Base-by-base conservation (phyloP, 2,329 filamentous ascomycete species). In the Sordariomycetes sp. region DNA sequence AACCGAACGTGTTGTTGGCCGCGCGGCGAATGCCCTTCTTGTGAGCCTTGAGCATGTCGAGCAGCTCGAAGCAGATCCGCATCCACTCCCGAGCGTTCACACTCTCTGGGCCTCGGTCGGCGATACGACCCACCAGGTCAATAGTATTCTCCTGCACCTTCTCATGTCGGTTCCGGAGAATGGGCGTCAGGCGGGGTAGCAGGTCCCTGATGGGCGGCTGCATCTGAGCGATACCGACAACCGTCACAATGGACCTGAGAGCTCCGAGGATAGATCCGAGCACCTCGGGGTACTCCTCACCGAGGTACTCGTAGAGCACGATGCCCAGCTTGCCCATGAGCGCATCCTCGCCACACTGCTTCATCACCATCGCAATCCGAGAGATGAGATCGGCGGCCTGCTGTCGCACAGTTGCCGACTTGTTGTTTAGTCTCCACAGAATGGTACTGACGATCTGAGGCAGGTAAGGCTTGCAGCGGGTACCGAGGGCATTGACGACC, bases 81-180 rank as follows among this genome's bases (percentile, higher is more conserved):
- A 99, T 99, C 94, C 94, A 99, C 72, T 99, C 94, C 66, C 94
- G 84, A 15, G 94, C 91, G 67, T 96, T 96, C 68, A 99, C 94
- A 61, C 88, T 92, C 71, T 99, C 94, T 1, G 94, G 91, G 1
- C 94, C 95, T 62, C 94, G 88, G 72, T 99, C 94, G 17, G 95
- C 94, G 64, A 99, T 97, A 77, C 94, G 92, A 58, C 94, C 94
- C 22, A 99, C 94, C 2, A 99, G 80, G 69, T 99, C 94, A 65
- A 99, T 97, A 0, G 94, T 97, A 72, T 99, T 99, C 67, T 99
- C 94, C 70, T 99, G 94, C 51, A 99, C 95, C 73, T 99, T 99
- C 68, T 99, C 94, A 74, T 99, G 94, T 62, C 94, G 87, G 73
- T 99, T 99, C 68, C 94, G 89, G 57, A 99, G 79, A 69, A 99